These are phyloP conservation scores for Pestalotiopsis sp. DNA, from an alignment of 2,329 filamentous ascomycete species.

Conservation along the genomic window DNA sequence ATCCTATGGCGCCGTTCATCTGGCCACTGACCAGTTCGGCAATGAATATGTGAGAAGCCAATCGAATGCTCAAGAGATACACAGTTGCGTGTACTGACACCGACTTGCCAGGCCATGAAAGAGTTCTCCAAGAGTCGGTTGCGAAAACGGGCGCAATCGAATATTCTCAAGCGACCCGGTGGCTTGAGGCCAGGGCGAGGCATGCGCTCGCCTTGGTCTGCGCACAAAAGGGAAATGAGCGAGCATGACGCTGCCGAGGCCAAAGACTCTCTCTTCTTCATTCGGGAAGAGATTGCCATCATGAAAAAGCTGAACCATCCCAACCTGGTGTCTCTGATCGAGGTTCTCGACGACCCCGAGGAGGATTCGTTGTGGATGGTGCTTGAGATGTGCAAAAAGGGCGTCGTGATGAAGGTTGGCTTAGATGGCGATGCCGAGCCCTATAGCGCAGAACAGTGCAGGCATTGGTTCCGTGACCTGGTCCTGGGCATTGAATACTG, in stretches of 20 bases:
- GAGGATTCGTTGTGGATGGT: constrained; percentile 99
- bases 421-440: constrained; percentile 82
- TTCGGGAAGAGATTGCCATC: constrained; percentile 95
- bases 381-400: constrained; percentile 98
- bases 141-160: constrained; percentile 86
- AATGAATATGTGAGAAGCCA: constrained; percentile 76
- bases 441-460: constrained; percentile 79
- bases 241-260: constrained; percentile 61
- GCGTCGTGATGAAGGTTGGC: constrained; percentile 94
- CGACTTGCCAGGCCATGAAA: constrained; percentile 75
- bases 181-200: constrained; percentile 43
- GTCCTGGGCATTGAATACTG: constrained; percentile 93
- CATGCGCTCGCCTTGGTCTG: constrained; percentile 20
- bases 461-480: constrained; percentile 92
- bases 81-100: not conserved
- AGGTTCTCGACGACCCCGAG: constrained; percentile 92
- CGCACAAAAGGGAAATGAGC: constrained; percentile 33
- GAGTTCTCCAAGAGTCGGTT: constrained; percentile 95
- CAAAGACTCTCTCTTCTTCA: constrained; percentile 75
- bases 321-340: constrained; percentile 90
- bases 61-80: not conserved
- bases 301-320: constrained; percentile 98
- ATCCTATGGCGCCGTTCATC: constrained; percentile 91
- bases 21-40: constrained; percentile 87
- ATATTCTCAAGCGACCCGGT: constrained; percentile 65